phyloP scores from a whole-genome alignment of 2,329 filamentous ascomycete species.

The Venturia aucupariae region DNA sequence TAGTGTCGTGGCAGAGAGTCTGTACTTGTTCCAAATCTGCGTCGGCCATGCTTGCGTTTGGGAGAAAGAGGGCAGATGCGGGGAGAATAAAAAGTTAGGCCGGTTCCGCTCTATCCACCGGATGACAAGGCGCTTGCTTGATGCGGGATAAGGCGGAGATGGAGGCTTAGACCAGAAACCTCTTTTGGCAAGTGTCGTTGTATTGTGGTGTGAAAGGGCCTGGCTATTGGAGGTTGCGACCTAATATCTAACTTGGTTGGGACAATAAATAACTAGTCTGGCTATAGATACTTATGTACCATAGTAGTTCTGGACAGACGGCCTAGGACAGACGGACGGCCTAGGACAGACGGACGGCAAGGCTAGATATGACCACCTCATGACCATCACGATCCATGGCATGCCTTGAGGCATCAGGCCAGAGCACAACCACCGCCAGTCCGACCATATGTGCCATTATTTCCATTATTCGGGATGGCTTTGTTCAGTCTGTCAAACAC shows the following conservation, averaged over 20 bases:
- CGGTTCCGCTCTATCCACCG: no score
- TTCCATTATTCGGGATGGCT: not conserved
- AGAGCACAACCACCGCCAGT: no score
- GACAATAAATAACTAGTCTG: not conserved
- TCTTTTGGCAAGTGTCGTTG: not conserved
- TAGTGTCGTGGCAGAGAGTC: constrained; percentile 3
- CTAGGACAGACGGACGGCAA: no score
- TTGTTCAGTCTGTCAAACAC: not conserved
- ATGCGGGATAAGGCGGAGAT: not conserved
- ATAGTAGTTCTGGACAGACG: no score
- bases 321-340: not conserved
- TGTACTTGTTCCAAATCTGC: constrained; percentile 54
- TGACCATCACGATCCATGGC: no score
- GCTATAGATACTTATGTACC: no score
- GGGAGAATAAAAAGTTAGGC: not conserved
- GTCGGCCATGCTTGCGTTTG: constrained; percentile 46
- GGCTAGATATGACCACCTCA: no score
- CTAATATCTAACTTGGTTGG: not conserved
- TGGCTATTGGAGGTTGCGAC: no score
- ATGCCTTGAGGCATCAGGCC: no score
- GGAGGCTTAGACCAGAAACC: not conserved
- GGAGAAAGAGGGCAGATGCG: not conserved
- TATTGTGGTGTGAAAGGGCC: not conserved
- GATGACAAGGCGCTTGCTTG: not conserved
- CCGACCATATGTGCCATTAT: not conserved